Conservation (phyloP, 345 rosid genomes). For the Boechera divaricarpa region DNA sequence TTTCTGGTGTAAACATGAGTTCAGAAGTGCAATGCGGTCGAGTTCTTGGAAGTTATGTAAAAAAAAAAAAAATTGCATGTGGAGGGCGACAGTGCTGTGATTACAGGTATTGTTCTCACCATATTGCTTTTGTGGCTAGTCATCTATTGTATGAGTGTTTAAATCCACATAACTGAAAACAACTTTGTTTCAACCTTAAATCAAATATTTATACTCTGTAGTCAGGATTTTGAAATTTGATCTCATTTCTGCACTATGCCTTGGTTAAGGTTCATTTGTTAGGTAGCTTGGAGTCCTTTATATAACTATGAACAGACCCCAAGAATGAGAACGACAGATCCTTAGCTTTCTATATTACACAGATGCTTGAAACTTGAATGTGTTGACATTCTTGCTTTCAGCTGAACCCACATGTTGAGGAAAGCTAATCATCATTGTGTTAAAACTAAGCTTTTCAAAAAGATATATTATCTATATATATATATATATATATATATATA, state of each 20-base stretch:
- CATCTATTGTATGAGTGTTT: not conserved
- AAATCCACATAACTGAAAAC: conserved; percentile 17
- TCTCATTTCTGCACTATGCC: not conserved
- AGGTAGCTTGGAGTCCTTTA: conserved; percentile 10
- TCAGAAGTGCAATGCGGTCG: conserved; percentile 64
- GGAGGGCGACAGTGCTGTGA: conserved; percentile 95
- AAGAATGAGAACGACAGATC: conserved; percentile 42
- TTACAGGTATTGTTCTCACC: conserved; percentile 62
- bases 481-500: too few relatives aligned
- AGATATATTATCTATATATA: too few relatives aligned
- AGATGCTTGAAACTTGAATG: conserved; percentile 24
- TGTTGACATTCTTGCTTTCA: conserved; percentile 18
- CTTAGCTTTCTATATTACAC: conserved; percentile 10
- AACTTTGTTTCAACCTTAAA: not conserved
- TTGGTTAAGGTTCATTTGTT: conserved; percentile 11
- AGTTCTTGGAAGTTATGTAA: conserved; percentile 87
- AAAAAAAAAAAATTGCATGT: conserved; percentile 69
- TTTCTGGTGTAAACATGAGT: conserved; percentile 59
- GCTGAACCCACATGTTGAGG: not conserved
- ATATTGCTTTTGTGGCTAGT: conserved; percentile 19
- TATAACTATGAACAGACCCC: not conserved
- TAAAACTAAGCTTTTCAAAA: conserved; percentile 29
- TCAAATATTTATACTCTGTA: conserved; percentile 3
- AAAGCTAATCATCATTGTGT: conserved; percentile 14
- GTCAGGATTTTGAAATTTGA: not conserved